Percentiles rank a stretch among this genome's conserved stretches.
Evolutionary conservation across 371 early-diverging fungal genomes (phyloP).

Genomic region (Fennellomyces sp.): DNA sequence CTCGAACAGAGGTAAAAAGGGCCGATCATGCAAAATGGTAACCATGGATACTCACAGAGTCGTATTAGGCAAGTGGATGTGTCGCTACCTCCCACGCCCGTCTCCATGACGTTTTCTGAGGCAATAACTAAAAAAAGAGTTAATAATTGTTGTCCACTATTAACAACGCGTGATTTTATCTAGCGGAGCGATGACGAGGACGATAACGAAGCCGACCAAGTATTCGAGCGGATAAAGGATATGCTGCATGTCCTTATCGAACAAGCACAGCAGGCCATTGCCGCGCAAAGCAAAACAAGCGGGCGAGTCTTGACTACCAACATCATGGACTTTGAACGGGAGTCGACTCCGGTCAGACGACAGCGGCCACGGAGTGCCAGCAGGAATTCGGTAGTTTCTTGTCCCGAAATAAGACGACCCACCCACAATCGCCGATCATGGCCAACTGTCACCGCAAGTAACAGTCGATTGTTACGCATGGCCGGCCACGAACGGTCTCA

Average conservation of each 20-base stretch:
- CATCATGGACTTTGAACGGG: constrained; percentile 5
- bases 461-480: constrained; percentile 12
- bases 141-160: too few relatives aligned
- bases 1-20: constrained; percentile 15
- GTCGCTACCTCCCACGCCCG: constrained; percentile 12
- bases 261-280: constrained; percentile 43
- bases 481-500: constrained; percentile 10
- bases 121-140: neutral
- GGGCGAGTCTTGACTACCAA: constrained; percentile 18
- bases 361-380: constrained; percentile 5
- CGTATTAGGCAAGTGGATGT: constrained; percentile 6
- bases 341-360: neutral
- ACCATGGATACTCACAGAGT: neutral
- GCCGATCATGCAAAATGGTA: neutral
- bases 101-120: constrained; percentile 13
- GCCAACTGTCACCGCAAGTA: constrained; percentile 6
- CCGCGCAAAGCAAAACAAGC: constrained; percentile 20
- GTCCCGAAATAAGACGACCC: neutral
- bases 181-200: constrained; percentile 4
- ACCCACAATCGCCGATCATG: constrained; percentile 8
- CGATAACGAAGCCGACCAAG: constrained; percentile 34
- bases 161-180: neutral
- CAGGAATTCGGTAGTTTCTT: constrained; percentile 3
- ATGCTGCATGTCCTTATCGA: constrained; percentile 40
- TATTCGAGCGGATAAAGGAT: constrained; percentile 32